Base-by-base conservation (phyloP, 257 asterid species). In the Verbascum thapsus region DNA sequence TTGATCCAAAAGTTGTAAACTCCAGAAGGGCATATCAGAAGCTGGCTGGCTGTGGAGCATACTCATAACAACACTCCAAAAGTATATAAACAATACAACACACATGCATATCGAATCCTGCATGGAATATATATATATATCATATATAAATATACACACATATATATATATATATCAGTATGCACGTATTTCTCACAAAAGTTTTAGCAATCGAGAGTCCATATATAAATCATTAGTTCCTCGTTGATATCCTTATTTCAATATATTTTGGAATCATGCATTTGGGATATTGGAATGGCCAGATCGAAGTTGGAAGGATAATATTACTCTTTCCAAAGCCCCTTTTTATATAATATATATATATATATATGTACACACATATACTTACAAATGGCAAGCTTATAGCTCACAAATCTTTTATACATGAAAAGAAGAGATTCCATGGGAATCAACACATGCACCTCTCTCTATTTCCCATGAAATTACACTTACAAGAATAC, bases 31-130 rank as follows among this genome's bases (percentile, higher is more conserved):
- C 69, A 53, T 74, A 72, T 71, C 77, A n/a, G n/a, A n/a, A n/a
- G n/a, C n/a, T n/a, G n/a, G n/a, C 86, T 80, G 91, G 85, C 76
- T 18, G 73, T 70, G 80, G 82, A 77, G 77, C 74, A 72, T 50
- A 49, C 71, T 13, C 26, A n/a, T n/a, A n/a, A n/a, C 12, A 61
- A 65, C 55, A 64, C 44, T 50, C 64, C 63, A 73, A 60, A 58
- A 74, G 53, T 70, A 55, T 34, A 44, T 60, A 57, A 51, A 58
- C 30, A 55, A 60, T 35, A 3, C n/a, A 8, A 7, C 62, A 63
- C 66, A 67, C 23, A 66, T 61, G 73, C 35, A 75, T 38, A 56
- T 69, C 83, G 39, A 71, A 71, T 75, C 75, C 16, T 79, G 77
- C 78, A 68, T 71, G 74, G 72, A 61, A 44, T 67, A 41, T 23